phyloP scores from a whole-genome alignment of 2,329 filamentous ascomycete species.

The Hypoxylon sp. region DNA sequence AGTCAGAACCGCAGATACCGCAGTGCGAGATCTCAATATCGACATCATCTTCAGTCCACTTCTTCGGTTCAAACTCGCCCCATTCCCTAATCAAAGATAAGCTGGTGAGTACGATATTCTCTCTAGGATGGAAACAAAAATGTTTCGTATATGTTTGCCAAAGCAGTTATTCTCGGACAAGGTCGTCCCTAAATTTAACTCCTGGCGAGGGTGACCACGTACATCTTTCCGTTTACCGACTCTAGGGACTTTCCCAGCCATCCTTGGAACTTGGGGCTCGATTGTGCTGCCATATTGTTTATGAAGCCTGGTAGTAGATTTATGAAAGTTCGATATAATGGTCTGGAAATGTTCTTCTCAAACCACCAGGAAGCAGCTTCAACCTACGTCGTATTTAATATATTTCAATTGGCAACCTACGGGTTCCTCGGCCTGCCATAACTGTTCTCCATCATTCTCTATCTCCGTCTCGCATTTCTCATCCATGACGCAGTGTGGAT shows the following conservation, averaged over 20 bases:
- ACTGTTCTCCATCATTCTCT: not conserved
- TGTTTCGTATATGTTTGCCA: too few species aligned
- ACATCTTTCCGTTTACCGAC: slow-evolving; percentile 60
- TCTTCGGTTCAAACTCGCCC: slow-evolving; percentile 67
- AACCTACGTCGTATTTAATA: too few species aligned
- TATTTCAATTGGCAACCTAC: slow-evolving; percentile 4
- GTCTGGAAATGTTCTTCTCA: not conserved
- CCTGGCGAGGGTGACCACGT: slow-evolving; percentile 1
- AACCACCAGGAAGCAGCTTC: too few species aligned
- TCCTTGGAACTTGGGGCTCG: slow-evolving; percentile 56
- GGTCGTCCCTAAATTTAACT: too few species aligned
- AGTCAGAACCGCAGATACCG: slow-evolving; percentile 70
- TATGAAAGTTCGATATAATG: not conserved
- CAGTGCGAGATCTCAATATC: slow-evolving; percentile 73
- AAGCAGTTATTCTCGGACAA: too few species aligned
- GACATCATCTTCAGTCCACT: slow-evolving; percentile 71
- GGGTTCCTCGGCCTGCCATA: not conserved
- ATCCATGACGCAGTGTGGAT: slow-evolving; percentile 13
- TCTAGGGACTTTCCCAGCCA: slow-evolving; percentile 57
- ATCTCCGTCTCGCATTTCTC: not conserved
- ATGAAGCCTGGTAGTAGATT: not conserved
- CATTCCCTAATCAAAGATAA: slow-evolving; percentile 47
- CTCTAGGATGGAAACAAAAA: too few species aligned
- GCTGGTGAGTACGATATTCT: too few species aligned
- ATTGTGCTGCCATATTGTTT: slow-evolving; percentile 24